Conservation (phyloP, 768 basidiomycete species). For the Amanita muscaria region DNA sequence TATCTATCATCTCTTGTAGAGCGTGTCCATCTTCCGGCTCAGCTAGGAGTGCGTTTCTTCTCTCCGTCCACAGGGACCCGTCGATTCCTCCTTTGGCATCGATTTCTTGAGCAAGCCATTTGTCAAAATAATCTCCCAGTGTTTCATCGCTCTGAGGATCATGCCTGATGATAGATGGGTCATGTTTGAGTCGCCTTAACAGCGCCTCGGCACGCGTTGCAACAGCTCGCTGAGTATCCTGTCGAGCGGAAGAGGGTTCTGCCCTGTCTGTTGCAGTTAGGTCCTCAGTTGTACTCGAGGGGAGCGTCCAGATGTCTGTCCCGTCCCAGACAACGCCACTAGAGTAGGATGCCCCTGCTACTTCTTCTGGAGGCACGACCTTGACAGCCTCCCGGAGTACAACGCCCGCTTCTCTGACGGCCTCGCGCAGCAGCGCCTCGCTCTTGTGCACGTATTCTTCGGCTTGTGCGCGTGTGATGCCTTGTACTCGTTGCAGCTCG, state of each 20-base stretch:
- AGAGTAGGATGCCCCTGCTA: constrained; percentile 14
- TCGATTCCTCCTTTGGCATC: constrained; percentile 48
- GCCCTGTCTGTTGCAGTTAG: constrained; percentile 10
- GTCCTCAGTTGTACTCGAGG: constrained; percentile 21
- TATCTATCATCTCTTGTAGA: constrained; percentile 43
- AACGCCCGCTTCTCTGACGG: constrained; percentile 73
- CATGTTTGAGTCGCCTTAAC: constrained; percentile 60
- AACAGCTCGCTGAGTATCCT: constrained; percentile 43
- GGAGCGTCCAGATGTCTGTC: constrained; percentile 78
- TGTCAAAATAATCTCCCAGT: constrained; percentile 42
- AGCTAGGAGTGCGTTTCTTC: constrained; percentile 37
- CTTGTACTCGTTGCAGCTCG: constrained; percentile 70
- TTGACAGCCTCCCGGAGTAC: constrained; percentile 85
- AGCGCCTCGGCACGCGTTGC: constrained; percentile 73
- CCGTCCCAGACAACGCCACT: constrained; percentile 71
- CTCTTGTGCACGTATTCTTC: constrained; percentile 81
- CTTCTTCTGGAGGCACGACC: constrained; percentile 74
- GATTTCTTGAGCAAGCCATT: constrained; percentile 49
- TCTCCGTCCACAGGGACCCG: constrained; percentile 47
- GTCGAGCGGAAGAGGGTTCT: constrained; percentile 21
- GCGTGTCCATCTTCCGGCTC: constrained; percentile 44
- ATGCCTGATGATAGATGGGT: constrained; percentile 65
- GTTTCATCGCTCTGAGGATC: constrained; percentile 65
- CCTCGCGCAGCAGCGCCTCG: constrained; percentile 54
- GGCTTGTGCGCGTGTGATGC: constrained; percentile 63